phyloP scores from a whole-genome alignment of 306 rosid genomes.

The Trifolium fragiferum region DNA sequence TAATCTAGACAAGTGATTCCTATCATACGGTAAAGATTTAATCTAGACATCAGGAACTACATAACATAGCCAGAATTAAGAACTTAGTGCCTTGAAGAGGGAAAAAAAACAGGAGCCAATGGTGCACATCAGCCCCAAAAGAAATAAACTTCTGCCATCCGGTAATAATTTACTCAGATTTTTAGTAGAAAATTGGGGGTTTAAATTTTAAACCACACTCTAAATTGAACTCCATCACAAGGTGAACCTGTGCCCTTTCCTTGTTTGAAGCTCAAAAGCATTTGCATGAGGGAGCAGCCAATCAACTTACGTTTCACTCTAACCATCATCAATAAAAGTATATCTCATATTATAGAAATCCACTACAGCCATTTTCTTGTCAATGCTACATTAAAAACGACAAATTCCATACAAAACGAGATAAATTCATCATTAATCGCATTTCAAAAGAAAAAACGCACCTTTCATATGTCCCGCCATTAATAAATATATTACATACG shows the following conservation, averaged over 20 bases:
- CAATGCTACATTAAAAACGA: background rate
- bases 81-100: background rate
- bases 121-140: background rate
- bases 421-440: conserved; percentile 13
- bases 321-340: conserved; percentile 5
- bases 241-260: conserved; percentile 25
- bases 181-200: background rate
- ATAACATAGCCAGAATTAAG: background rate
- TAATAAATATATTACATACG: background rate
- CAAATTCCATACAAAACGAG: background rate
- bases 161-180: background rate
- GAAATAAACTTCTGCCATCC: background rate
- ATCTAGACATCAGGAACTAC: background rate
- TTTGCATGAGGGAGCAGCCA: background rate
- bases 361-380: background rate
- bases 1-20: too few relatives aligned
- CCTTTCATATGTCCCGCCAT: background rate
- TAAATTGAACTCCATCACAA: conserved; percentile 19
- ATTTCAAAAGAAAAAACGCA: conserved; percentile 2
- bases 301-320: background rate
- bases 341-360: conserved; percentile 13
- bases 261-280: conserved; percentile 25
- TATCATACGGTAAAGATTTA: too few relatives aligned
- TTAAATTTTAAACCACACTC: conserved; percentile 5
- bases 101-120: background rate